Evolutionary conservation across 352 stramenopile genomes (phyloP).

Genomic region (Pythium guiyangense): DNA sequence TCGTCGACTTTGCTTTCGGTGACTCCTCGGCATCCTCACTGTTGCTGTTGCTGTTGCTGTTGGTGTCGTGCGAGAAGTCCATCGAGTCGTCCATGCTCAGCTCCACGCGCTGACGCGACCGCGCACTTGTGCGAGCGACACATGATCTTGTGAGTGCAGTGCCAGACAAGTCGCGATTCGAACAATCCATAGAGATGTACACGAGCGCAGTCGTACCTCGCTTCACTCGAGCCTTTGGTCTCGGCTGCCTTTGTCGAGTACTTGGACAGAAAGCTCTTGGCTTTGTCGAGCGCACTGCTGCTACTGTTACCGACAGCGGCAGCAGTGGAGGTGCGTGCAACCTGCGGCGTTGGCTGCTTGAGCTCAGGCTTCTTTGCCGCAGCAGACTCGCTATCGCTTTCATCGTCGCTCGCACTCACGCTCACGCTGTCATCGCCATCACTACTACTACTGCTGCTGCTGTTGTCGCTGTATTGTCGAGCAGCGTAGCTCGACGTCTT

Average conservation of each 20-base stretch:
- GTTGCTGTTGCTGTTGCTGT: slow-evolving; percentile 1
- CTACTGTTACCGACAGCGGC: too few relatives aligned
- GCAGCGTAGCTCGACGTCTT: too few relatives aligned
- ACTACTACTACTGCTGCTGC: not conserved
- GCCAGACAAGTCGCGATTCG: not conserved
- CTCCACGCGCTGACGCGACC: slow-evolving; percentile 27
- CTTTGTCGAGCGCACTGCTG: slow-evolving; percentile 53
- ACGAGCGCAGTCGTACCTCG: not conserved
- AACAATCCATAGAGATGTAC: not conserved
- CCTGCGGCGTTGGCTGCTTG: not conserved
- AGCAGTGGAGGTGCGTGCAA: not conserved
- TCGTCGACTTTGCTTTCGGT: not conserved
- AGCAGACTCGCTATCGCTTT: not conserved
- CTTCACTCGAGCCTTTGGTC: slow-evolving; percentile 9
- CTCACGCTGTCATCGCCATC: not conserved
- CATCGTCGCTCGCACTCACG: slow-evolving; percentile 10
- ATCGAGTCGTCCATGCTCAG: slow-evolving; percentile 51
- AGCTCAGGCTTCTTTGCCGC: not conserved
- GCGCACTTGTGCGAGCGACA: not conserved
- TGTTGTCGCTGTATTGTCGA: slow-evolving; percentile 2
- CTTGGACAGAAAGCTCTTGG: slow-evolving; percentile 70
- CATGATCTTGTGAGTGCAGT: slow-evolving; percentile 1
- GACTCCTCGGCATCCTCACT: not conserved
- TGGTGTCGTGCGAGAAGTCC: slow-evolving; percentile 27
- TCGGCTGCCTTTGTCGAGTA: slow-evolving; percentile 39